A percentile compares a stretch with the other conserved stretches of the same genome.
phyloP scores from a whole-genome alignment of 1,284 basidiomycete species.

The Sutorius eximius region DNA sequence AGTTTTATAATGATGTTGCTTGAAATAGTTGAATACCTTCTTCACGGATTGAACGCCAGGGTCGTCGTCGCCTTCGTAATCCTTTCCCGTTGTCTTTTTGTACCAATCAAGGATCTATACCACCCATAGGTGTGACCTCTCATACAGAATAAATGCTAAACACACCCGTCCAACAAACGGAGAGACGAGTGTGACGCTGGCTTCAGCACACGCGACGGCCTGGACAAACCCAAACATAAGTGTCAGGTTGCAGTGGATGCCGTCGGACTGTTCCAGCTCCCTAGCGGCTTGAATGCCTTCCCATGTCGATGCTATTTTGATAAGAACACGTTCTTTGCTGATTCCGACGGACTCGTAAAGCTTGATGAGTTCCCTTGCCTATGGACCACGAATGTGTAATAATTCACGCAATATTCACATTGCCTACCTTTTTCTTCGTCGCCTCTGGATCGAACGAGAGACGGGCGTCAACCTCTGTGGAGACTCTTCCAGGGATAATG shows the following conservation, averaged over 20 bases:
- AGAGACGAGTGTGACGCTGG: constrained; percentile 94
- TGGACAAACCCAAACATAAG: constrained; percentile 97
- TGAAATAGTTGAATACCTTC: constrained; percentile 99
- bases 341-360: constrained; percentile 92
- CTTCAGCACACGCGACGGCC: constrained; percentile 98
- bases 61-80: constrained; percentile 85
- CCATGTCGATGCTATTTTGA: constrained; percentile 99
- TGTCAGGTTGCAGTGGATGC: constrained; percentile 98
- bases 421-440: constrained; percentile 78
- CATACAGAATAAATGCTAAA: constrained; percentile 12
- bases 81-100: constrained; percentile 84
- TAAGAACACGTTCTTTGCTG: constrained; percentile 88
- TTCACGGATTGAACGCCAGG: constrained; percentile 95
- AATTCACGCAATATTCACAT: neutral
- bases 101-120: constrained; percentile 90
- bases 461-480: constrained; percentile 96
- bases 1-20: constrained; percentile 96
- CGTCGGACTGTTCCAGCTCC: constrained; percentile 87
- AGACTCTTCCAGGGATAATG: constrained; percentile 97
- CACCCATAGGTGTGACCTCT: neutral
- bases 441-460: constrained; percentile 93
- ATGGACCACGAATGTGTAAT: constrained; percentile 7
- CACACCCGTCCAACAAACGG: constrained; percentile 95
- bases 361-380: constrained; percentile 89
- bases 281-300: constrained; percentile 98